Conservation (phyloP, 2,329 filamentous ascomycete species). For the Xylaria sp. region DNA sequence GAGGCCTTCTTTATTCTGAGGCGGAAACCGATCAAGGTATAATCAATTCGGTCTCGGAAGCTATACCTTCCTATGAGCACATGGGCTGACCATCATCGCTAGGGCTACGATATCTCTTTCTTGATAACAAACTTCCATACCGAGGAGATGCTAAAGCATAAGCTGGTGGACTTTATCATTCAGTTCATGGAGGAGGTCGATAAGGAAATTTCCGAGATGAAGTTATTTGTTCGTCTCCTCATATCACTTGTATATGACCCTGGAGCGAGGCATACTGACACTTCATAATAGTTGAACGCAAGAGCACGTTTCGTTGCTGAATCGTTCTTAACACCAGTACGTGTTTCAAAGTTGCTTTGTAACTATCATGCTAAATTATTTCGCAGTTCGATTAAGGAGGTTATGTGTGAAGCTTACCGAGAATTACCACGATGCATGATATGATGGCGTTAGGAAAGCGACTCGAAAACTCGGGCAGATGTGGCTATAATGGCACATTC, state of each 20-base stretch:
- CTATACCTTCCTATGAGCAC: background rate
- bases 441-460: slow-evolving; percentile 27
- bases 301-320: slow-evolving; percentile 97
- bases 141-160: slow-evolving; percentile 98
- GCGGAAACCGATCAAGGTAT: slow-evolving; percentile 92
- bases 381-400: slow-evolving; percentile 35
- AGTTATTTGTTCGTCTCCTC: slow-evolving; percentile 85
- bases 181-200: slow-evolving; percentile 99
- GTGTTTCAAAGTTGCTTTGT: slow-evolving; percentile 34
- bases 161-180: slow-evolving; percentile 98
- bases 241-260: background rate
- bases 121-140: slow-evolving; percentile 99
- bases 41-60: background rate
- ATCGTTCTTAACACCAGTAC: slow-evolving; percentile 94
- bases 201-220: slow-evolving; percentile 99
- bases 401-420: slow-evolving; percentile 1
- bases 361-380: slow-evolving; percentile 14
- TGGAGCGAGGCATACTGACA: slow-evolving; percentile 45
- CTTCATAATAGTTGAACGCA: slow-evolving; percentile 82
- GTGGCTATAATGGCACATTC: slow-evolving; percentile 13
- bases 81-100: slow-evolving; percentile 50
- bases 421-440: slow-evolving; percentile 26
- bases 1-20: slow-evolving; percentile 97
- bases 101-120: slow-evolving; percentile 98
- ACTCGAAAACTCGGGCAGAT: slow-evolving; percentile 4